Evolutionary conservation across 495 filamentous ascomycete species (phyloP).

Genomic region (Penicillium turbatum): DNA sequence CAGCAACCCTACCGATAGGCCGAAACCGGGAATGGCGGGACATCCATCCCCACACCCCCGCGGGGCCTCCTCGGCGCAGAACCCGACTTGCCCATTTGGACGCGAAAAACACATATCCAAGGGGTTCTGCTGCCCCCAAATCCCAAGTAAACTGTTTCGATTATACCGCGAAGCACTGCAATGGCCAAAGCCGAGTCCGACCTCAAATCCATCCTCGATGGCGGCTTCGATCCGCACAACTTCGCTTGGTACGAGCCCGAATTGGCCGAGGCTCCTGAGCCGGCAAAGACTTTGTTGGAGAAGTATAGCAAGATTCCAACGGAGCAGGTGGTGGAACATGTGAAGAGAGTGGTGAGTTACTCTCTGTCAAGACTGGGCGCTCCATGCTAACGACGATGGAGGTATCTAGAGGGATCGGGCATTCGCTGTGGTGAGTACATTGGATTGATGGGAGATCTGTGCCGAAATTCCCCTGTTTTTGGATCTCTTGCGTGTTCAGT

Average conservation of each 20-base stretch:
- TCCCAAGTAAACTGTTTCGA: no score
- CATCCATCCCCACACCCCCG: no score
- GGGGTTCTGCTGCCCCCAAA: no score
- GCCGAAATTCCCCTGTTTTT: no score
- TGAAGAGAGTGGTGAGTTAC: constrained; percentile 41
- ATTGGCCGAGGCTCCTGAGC: constrained; percentile 16
- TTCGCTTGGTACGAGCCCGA: constrained; percentile 21
- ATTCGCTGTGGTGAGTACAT: constrained; percentile 18
- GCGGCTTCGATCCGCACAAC: constrained; percentile 4
- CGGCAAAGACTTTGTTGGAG: constrained; percentile 35
- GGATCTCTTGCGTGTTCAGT: background rate
- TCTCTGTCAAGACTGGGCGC: background rate
- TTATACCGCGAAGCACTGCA: background rate
- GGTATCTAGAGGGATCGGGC: constrained; percentile 16
- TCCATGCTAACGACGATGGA: background rate
- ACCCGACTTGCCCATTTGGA: no score
- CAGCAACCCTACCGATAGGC: no score
- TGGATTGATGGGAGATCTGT: no score
- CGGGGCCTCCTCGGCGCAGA: no score
- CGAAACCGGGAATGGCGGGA: no score
- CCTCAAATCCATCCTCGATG: constrained; percentile 10
- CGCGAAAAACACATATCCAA: background rate
- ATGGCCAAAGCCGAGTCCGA: constrained; percentile 19
- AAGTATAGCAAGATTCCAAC: constrained; percentile 46
- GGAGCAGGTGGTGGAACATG: constrained; percentile 42